These are phyloP conservation scores for Metschnikowia colocasiae DNA, from an alignment of 805 yeast genomes.

Conservation along the genomic window DNA sequence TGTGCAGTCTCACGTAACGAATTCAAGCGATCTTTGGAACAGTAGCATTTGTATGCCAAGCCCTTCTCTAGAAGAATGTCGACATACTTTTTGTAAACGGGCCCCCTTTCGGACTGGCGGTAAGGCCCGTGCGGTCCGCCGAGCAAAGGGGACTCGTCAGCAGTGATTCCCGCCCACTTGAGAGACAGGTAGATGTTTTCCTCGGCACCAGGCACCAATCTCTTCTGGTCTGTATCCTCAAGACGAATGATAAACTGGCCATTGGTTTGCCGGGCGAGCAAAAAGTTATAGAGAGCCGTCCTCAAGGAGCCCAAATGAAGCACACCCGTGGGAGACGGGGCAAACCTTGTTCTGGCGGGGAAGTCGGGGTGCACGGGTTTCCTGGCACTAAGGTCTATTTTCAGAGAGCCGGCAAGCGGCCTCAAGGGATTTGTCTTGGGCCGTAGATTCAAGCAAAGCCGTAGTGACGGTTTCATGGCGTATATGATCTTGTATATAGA, in stretches of 20 bases:
- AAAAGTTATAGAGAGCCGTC: constrained; percentile 87
- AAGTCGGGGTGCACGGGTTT: constrained; percentile 34
- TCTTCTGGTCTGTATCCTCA: constrained; percentile 88
- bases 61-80: constrained; percentile 57
- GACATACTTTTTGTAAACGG: constrained; percentile 61
- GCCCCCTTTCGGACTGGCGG: constrained; percentile 75
- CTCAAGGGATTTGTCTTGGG: constrained; percentile 4
- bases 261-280: constrained; percentile 71
- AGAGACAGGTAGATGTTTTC: constrained; percentile 70
- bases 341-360: constrained; percentile 87
- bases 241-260: constrained; percentile 80
- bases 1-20: constrained; percentile 69
- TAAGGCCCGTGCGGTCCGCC: constrained; percentile 69
- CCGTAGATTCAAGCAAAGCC: constrained; percentile 13
- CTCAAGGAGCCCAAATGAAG: constrained; percentile 91
- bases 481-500: background rate
- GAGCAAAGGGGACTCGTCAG: constrained; percentile 79
- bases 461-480: constrained; percentile 9
- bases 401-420: background rate
- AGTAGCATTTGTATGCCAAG: constrained; percentile 81
- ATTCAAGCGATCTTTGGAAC: constrained; percentile 74
- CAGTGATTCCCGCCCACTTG: constrained; percentile 67
- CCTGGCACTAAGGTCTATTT: background rate
- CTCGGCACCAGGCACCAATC: constrained; percentile 82
- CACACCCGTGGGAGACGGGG: constrained; percentile 97